Base-by-base conservation (phyloP, 148 eudicot genomes). In the Cornus florida region DNA sequence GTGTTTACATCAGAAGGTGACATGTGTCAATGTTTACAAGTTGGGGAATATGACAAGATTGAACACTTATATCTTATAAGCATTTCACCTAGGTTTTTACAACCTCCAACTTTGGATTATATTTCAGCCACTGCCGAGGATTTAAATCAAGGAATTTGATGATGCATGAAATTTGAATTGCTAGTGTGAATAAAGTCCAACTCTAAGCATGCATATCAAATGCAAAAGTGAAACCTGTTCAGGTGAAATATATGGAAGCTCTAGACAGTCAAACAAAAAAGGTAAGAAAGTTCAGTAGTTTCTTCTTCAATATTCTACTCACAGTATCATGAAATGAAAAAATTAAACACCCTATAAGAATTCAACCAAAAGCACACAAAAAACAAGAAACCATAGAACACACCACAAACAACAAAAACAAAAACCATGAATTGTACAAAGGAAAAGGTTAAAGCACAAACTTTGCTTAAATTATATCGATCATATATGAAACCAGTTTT, bases 401-500 rank as follows among this genome's bases (percentile, higher is more conserved):
- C 38, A 4, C 38, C 38, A 35, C 38, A 35, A 35, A 2, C 38
- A 35, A 35, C 38, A 35, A 35, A 35, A 35, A 35, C 28, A 35
- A 35, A 35, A 35, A 35, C 38, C 32, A 50, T 38, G 39, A 43
- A 43, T 48, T 74, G 57, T 75, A 72, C 4, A 78, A 77, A 50
- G 75, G 68, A 78, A 57, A 81, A 81, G 87, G 82, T 39, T 82
- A 83, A 83, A 77, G 78, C 75, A 90, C 97, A 79, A 77, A 96
- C 99, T 82, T 89, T 86, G 89, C 86, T 89, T 78, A 96, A 85
- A 82, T 91, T 87, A 77, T 90, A 83, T 79, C 83, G 82, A 82
- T 93, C 95, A 87, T 96, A 96, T 73, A 93, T 90, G 98, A 90
- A 96, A 87, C 95, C 98, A 81, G 86, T 81, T 70, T 90, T 86